Conservation (phyloP, 23 red algal genomes). For the Gracilariopsis chorda region DNA sequence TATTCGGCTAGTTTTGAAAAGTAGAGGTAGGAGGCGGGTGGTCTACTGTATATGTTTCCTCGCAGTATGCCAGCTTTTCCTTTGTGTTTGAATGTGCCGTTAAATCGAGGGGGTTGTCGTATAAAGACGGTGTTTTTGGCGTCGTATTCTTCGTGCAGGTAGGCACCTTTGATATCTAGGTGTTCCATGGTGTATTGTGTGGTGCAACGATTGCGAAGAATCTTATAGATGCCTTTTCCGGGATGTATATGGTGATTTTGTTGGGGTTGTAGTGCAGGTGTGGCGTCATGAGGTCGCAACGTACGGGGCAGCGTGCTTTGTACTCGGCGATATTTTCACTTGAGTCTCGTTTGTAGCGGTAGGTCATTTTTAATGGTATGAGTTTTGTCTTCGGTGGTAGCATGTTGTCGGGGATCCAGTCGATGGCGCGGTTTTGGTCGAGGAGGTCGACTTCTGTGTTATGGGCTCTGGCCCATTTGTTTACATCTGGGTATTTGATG, state of each 20-base stretch:
- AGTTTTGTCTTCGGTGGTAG: not conserved
- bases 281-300: not conserved
- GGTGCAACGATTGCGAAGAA: not conserved
- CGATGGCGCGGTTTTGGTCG: not conserved
- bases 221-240: not conserved
- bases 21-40: not conserved
- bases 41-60: not conserved
- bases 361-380: not conserved
- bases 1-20: not conserved
- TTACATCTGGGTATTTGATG: not conserved
- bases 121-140: not conserved
- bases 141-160: not conserved
- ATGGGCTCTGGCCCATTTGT: not conserved
- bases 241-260: not conserved
- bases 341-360: not conserved
- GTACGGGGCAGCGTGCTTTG: not conserved
- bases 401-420: not conserved
- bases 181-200: not conserved
- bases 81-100: not conserved
- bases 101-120: not conserved
- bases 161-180: constrained; percentile 21
- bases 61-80: not conserved
- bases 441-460: constrained; percentile 5
- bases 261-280: not conserved
- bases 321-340: not conserved